These are phyloP conservation scores for Emergomyces pasteurianus DNA, from an alignment of 2,329 filamentous ascomycete species.

Conservation along the genomic window DNA sequence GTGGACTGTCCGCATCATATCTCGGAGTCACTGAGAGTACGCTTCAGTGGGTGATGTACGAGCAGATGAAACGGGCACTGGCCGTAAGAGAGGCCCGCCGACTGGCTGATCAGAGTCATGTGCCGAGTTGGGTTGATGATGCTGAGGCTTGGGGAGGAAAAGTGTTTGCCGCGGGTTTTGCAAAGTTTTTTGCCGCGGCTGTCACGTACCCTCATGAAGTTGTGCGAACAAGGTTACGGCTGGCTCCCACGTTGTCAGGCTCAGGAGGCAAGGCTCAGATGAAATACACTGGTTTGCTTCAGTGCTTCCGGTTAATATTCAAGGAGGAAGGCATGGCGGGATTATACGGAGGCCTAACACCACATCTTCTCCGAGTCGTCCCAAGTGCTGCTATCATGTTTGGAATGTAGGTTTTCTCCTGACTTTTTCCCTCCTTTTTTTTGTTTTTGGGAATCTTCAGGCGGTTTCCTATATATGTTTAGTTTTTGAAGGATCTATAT, in stretches of 20 bases:
- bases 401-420: conserved; percentile 56
- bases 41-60: conserved; percentile 87
- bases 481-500: background rate
- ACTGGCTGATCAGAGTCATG: conserved; percentile 45
- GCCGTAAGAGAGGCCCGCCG: conserved; percentile 48
- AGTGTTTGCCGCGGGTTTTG: conserved; percentile 57
- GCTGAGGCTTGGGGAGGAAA: conserved; percentile 69
- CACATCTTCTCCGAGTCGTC: conserved; percentile 80
- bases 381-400: conserved; percentile 95
- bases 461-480: background rate
- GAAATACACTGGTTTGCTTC: conserved; percentile 78
- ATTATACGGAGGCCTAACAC: conserved; percentile 80
- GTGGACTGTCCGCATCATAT: conserved; percentile 83
- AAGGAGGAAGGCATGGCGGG: conserved; percentile 77
- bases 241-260: conserved; percentile 70
- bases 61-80: conserved; percentile 70
- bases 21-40: conserved; percentile 82
- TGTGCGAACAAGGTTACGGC: conserved; percentile 69
- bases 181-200: conserved; percentile 74
- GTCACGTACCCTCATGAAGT: conserved; percentile 89
- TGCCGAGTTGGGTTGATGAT: conserved; percentile 59
- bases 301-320: conserved; percentile 80
- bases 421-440: no score
- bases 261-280: conserved; percentile 48
- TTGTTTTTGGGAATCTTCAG: no score